A percentile compares a stretch with the other conserved stretches of the same genome.
phyloP scores from a whole-genome alignment of 139 green algal genomes.

The Picochlorum sp. region DNA sequence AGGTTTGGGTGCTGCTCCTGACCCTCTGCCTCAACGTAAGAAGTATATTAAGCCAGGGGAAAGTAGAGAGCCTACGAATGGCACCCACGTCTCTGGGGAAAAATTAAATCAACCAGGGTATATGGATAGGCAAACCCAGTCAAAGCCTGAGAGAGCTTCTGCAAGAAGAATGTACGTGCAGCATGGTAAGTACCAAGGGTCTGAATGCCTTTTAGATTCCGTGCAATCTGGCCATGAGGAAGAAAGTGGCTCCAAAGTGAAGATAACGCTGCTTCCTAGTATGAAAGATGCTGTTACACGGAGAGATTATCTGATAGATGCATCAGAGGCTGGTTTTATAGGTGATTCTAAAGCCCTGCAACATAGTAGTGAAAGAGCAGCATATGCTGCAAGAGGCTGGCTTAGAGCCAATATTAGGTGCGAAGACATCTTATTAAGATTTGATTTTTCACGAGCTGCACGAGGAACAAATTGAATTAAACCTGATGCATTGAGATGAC shows the following conservation, averaged over 20 bases:
- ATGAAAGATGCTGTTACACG: neutral
- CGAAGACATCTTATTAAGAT: too few relatives aligned
- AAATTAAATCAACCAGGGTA: neutral
- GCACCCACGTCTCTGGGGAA: conserved; percentile 31
- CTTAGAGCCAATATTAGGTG: conserved; percentile 28
- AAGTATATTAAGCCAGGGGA: conserved; percentile 34
- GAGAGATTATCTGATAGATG: neutral
- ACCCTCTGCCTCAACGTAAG: neutral
- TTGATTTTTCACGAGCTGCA: too few relatives aligned
- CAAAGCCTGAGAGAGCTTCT: conserved; percentile 5
- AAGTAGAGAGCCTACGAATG: conserved; percentile 16
- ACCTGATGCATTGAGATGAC: conserved; percentile 35
- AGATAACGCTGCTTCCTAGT: neutral
- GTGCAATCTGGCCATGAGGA: neutral
- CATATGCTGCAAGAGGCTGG: too few relatives aligned
- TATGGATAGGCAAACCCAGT: neutral
- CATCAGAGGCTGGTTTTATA: too few relatives aligned
- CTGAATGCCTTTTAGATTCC: conserved; percentile 30
- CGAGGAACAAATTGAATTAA: conserved; percentile 28
- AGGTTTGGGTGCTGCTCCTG: conserved; percentile 58
- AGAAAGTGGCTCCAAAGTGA: neutral
- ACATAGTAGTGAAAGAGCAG: too few relatives aligned
- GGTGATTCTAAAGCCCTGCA: too few relatives aligned
- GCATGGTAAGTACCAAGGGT: conserved; percentile 40
- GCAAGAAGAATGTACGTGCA: conserved; percentile 40